These are phyloP conservation scores for Parastagonospora nodorum DNA, from an alignment of 2,329 filamentous ascomycete genomes.

Conservation along the genomic window DNA sequence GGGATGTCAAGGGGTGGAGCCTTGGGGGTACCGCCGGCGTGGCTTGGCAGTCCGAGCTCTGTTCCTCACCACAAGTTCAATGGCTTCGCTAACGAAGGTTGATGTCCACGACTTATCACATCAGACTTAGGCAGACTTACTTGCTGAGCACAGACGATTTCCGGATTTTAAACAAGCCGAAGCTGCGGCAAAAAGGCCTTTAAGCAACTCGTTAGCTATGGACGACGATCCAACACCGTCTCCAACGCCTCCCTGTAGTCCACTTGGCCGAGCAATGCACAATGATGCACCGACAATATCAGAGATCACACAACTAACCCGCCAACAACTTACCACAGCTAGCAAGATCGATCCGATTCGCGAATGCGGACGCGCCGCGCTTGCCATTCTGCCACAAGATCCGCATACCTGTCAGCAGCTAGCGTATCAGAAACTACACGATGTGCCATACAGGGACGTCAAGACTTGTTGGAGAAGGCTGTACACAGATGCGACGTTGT, in stretches of 20 bases:
- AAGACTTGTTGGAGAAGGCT: constrained; percentile 71
- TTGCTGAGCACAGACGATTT: too few species aligned
- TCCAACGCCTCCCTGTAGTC: neutral
- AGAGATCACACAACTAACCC: constrained; percentile 34
- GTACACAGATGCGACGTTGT: constrained; percentile 72
- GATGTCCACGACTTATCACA: too few species aligned
- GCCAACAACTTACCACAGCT: constrained; percentile 24
- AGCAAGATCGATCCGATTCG: constrained; percentile 38
- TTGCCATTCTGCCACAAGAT: constrained; percentile 42
- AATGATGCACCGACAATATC: constrained; percentile 23
- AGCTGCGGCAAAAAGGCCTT: too few species aligned
- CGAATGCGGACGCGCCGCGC: constrained; percentile 49
- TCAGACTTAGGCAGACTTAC: too few species aligned
- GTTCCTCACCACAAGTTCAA: too few species aligned
- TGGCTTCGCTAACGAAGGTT: too few species aligned
- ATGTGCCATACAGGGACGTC: constrained; percentile 70
- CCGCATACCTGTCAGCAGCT: constrained; percentile 62
- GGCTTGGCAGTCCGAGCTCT: constrained; percentile 5
- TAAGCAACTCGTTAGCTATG: neutral
- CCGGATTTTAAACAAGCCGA: too few species aligned
- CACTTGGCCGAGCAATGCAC: constrained; percentile 3
- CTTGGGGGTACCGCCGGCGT: too few species aligned
- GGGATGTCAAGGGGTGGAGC: too few species aligned
- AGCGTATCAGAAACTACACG: constrained; percentile 70
- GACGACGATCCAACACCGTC: neutral